Percentiles rank a stretch among this genome's conserved stretches.
Evolutionary conservation across 2,329 filamentous ascomycete genomes (phyloP).

Genomic region (Kalaharituber pfeilii): DNA sequence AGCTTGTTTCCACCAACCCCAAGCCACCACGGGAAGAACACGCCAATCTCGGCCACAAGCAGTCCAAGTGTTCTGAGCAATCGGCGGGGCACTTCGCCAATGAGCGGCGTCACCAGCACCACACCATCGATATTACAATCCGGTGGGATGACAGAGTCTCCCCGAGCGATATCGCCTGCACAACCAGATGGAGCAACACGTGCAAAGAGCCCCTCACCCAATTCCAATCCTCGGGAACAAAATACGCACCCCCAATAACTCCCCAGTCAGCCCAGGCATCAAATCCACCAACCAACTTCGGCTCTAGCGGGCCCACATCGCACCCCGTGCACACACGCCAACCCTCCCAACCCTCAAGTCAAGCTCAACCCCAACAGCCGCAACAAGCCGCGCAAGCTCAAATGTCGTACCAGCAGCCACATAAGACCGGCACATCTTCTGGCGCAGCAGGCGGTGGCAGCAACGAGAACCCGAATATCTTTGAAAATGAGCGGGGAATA

Average conservation of each 20-base stretch:
- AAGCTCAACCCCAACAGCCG: slow-evolving; percentile 17
- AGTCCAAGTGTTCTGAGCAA: background rate
- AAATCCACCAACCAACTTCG: background rate
- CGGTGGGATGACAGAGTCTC: background rate
- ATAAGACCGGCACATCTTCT: slow-evolving; percentile 29
- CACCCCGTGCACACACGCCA: slow-evolving; percentile 6
- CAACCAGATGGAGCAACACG: background rate
- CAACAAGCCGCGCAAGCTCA: slow-evolving; percentile 16
- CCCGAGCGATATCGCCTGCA: background rate
- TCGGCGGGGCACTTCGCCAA: background rate
- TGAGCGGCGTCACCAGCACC: background rate
- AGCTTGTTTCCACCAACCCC: background rate
- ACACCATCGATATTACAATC: background rate
- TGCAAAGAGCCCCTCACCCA: background rate
- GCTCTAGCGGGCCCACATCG: background rate
- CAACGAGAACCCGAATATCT: slow-evolving; percentile 49
- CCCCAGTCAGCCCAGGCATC: background rate
- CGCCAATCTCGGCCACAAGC: background rate
- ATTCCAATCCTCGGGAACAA: background rate
- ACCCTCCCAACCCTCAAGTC: slow-evolving; percentile 5
- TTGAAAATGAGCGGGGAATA: slow-evolving; percentile 45
- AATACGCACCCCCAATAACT: background rate
- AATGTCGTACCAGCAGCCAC: slow-evolving; percentile 5
- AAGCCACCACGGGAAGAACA: background rate
- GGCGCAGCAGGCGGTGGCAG: slow-evolving; percentile 40